Conservation (phyloP, 805 yeast species). For the Lachancea sp. region DNA sequence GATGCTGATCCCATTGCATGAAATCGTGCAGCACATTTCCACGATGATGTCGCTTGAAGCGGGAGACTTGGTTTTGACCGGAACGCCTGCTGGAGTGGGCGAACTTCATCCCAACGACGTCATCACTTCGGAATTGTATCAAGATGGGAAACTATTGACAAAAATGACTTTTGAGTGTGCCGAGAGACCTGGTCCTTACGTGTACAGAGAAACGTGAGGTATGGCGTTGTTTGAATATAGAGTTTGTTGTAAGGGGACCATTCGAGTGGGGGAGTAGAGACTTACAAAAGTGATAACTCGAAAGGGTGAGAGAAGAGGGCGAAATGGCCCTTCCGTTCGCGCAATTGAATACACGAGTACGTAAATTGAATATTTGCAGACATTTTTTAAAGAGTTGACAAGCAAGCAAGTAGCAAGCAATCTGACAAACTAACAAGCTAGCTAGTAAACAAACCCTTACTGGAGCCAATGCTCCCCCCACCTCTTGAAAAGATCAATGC, state of each 20-base stretch:
- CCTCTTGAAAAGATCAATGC: too few species aligned
- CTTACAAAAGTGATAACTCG: too few species aligned
- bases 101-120: conserved; percentile 70
- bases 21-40: conserved; percentile 73
- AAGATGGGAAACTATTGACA: conserved; percentile 50
- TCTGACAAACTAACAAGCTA: too few species aligned
- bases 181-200: conserved; percentile 54
- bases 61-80: conserved; percentile 89
- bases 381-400: too few species aligned
- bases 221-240: neutral
- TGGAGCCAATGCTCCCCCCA: too few species aligned
- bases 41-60: conserved; percentile 84
- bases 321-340: too few species aligned
- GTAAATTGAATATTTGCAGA: too few species aligned
- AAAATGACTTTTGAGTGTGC: conserved; percentile 37
- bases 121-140: conserved; percentile 55
- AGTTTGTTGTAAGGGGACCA: neutral
- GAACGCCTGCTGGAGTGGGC: conserved; percentile 99
- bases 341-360: too few species aligned
- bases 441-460: too few species aligned
- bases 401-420: too few species aligned
- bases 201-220: conserved; percentile 38
- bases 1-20: conserved; percentile 85
- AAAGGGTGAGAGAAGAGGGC: too few species aligned
- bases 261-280: too few species aligned